Conservation (phyloP, 805 yeast species). For the Spathaspora girioi region DNA sequence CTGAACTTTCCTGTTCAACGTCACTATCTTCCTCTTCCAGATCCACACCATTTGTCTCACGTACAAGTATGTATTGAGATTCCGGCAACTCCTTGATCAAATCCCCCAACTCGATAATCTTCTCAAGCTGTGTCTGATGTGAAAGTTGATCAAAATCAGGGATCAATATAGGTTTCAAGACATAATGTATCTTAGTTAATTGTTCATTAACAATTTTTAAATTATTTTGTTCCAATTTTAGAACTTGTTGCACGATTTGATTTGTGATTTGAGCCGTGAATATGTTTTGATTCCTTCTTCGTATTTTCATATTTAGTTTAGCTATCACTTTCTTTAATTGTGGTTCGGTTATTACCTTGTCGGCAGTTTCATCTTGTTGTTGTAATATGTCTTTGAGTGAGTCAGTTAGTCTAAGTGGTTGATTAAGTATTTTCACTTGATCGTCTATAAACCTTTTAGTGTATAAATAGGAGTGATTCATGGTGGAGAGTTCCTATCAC, state of each 20-base stretch:
- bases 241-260: conserved; percentile 34
- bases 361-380: conserved; percentile 1
- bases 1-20: conserved; percentile 1
- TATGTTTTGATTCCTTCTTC: conserved; percentile 7
- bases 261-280: conserved; percentile 22
- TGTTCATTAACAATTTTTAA: conserved; percentile 24
- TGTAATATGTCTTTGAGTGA: conserved; percentile 13
- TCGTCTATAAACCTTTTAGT: conserved; percentile 31
- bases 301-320: conserved; percentile 17
- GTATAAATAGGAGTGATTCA: conserved; percentile 22
- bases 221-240: conserved; percentile 29
- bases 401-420: conserved; percentile 22
- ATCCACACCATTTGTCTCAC: conserved; percentile 3
- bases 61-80: conserved; percentile 21
- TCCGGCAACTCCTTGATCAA: conserved; percentile 32
- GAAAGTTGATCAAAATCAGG: conserved; percentile 11
- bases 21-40: conserved; percentile 7
- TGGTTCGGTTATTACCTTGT: conserved; percentile 4
- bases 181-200: conserved; percentile 12
- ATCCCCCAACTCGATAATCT: conserved; percentile 18
- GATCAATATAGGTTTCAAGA: conserved; percentile 6
- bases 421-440: conserved; percentile 24
- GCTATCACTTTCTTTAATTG: conserved; percentile 13
- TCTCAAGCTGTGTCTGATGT: conserved; percentile 8
- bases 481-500: no score